Evolutionary conservation across 2,329 filamentous ascomycete species (phyloP).

Genomic region (Macroventuria anomochaeta): DNA sequence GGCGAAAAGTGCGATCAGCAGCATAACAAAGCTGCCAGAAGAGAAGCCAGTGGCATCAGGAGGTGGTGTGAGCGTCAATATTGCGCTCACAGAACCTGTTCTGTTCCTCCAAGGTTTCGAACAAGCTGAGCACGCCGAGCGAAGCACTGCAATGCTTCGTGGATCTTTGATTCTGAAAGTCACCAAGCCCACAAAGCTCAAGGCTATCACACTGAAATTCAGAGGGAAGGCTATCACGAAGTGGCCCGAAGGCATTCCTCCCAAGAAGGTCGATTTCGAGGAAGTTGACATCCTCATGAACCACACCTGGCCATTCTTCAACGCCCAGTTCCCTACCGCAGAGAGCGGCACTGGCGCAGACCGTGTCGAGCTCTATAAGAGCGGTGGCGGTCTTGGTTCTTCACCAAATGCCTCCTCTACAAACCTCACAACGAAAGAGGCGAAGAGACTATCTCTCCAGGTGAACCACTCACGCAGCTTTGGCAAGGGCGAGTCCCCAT

Average conservation of each 20-base stretch:
- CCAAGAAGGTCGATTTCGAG: constrained; percentile 79
- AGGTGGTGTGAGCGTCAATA: constrained; percentile 75
- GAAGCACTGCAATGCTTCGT: constrained; percentile 80
- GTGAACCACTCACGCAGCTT: constrained; percentile 86
- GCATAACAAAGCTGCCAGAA: constrained; percentile 46
- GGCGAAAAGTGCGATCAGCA: constrained; percentile 45
- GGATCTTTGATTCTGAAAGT: constrained; percentile 83
- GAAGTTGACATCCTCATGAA: constrained; percentile 87
- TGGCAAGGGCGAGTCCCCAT: constrained; percentile 74
- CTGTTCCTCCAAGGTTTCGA: constrained; percentile 82
- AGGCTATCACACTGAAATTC: constrained; percentile 86
- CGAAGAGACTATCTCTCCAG: constrained; percentile 76
- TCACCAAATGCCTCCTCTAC: constrained; percentile 55
- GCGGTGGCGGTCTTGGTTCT: constrained; percentile 49
- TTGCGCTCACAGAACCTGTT: constrained; percentile 79
- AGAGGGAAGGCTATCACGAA: constrained; percentile 85
- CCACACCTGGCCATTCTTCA: constrained; percentile 92
- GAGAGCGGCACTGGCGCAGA: constrained; percentile 69
- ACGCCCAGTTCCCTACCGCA: constrained; percentile 69
- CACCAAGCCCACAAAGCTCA: constrained; percentile 90
- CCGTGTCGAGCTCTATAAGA: constrained; percentile 63
- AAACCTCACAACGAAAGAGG: constrained; percentile 58
- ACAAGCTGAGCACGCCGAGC: constrained; percentile 67
- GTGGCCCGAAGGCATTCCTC: constrained; percentile 96
- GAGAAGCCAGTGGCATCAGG: constrained; percentile 79